Evolutionary conservation across 768 basidiomycete species (phyloP).

Genomic region (Suillus alpinus): DNA sequence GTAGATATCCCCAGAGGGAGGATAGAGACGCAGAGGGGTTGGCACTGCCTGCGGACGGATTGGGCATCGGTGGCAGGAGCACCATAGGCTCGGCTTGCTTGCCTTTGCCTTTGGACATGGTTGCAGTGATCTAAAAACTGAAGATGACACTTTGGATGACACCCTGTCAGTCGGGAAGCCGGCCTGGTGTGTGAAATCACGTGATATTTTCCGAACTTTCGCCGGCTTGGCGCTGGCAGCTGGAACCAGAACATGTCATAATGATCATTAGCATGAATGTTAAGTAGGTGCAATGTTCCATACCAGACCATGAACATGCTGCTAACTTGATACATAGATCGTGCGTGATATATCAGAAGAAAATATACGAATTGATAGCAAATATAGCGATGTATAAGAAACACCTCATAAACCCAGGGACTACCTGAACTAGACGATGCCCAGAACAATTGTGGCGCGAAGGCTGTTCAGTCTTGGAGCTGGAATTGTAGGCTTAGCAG

Average conservation of each 20-base stretch:
- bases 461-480: conserved; percentile 54
- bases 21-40: conserved; percentile 73
- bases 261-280: background rate
- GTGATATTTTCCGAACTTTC: background rate
- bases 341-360: background rate
- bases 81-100: conserved; percentile 23
- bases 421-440: conserved; percentile 51
- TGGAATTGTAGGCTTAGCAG: conserved; percentile 29
- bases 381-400: background rate
- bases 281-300: background rate
- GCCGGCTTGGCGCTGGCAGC: background rate
- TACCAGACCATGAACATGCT: background rate
- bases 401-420: background rate
- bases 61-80: conserved; percentile 40
- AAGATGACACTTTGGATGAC: background rate
- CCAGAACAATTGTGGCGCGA: conserved; percentile 76
- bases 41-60: conserved; percentile 60
- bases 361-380: background rate
- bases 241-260: background rate
- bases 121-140: background rate
- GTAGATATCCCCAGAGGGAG: conserved; percentile 71
- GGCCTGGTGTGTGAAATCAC: background rate
- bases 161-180: background rate
- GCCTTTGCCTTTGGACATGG: conserved; percentile 32
- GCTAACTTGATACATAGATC: background rate